Percentiles rank a stretch among this genome's conserved stretches.
phyloP scores from a whole-genome alignment of 2,329 filamentous ascomycete genomes.

The Ceratocystis papillata region DNA sequence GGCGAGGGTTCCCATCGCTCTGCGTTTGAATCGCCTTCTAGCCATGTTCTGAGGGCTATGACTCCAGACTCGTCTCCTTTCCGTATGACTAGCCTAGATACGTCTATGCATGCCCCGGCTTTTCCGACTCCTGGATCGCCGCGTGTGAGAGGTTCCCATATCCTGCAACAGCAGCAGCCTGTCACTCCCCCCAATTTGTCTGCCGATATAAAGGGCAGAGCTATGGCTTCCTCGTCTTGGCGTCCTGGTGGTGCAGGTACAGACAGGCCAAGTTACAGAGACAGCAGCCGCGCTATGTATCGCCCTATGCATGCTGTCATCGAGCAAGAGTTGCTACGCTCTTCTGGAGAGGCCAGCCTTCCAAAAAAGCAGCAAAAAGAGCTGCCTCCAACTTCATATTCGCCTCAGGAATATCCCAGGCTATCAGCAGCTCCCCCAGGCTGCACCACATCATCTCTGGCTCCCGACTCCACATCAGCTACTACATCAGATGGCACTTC shows the following conservation, averaged over 20 bases:
- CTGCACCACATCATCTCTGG: not conserved
- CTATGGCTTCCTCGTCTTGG: constrained; percentile 6
- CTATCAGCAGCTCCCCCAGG: not conserved
- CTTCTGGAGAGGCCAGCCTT: not conserved
- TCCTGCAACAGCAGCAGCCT: not conserved
- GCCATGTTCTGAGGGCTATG: not conserved
- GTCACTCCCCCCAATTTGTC: not conserved
- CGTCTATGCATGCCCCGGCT: not conserved
- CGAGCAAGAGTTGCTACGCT: not conserved
- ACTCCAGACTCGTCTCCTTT: not conserved
- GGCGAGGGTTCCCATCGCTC: not conserved
- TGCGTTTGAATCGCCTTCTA: not conserved
- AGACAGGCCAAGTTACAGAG: not conserved
- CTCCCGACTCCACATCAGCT: not conserved
- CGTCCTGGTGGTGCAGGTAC: not conserved
- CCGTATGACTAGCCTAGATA: not conserved
- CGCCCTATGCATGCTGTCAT: constrained; percentile 20
- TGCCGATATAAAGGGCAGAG: not conserved
- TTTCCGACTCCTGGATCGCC: not conserved
- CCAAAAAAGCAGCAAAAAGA: not conserved
- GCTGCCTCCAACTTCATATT: not conserved
- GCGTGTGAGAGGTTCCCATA: not conserved
- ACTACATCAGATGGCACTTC: not conserved
- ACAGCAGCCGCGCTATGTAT: not conserved
- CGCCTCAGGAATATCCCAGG: not conserved